These are phyloP conservation scores for Lepiota brunneoincarnata DNA, from an alignment of 768 basidiomycete species.

Conservation along the genomic window DNA sequence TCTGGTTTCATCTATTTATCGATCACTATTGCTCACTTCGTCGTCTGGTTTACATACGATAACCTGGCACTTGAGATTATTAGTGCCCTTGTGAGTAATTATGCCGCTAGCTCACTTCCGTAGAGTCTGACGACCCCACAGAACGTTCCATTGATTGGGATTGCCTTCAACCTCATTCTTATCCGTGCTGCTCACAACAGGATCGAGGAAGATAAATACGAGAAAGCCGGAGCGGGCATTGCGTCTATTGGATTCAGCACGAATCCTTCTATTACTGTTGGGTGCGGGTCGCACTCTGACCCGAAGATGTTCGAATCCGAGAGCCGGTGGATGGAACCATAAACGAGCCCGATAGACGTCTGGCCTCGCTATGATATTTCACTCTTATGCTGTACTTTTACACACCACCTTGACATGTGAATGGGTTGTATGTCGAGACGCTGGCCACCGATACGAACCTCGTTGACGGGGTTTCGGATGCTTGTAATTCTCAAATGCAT, in stretches of 20 bases:
- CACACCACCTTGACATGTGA: no score
- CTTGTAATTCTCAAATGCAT: no score
- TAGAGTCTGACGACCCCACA: neutral
- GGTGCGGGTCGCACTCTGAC: neutral
- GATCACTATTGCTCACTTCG: conserved; percentile 5
- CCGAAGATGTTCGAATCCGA: neutral
- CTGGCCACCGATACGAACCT: no score
- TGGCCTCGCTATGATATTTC: neutral
- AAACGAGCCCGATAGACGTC: neutral
- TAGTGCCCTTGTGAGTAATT: neutral
- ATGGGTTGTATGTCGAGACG: no score
- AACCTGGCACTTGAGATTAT: conserved; percentile 1
- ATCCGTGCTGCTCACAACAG: conserved; percentile 6
- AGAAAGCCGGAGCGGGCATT: neutral
- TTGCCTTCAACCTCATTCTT: conserved; percentile 8
- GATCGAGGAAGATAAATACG: neutral
- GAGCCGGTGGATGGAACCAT: neutral
- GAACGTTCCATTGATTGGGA: conserved; percentile 6
- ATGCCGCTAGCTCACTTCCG: neutral
- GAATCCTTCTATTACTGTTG: neutral
- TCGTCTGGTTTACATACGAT: conserved; percentile 5
- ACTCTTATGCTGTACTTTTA: no score
- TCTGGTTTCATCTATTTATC: conserved; percentile 8
- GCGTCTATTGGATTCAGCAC: conserved; percentile 1
- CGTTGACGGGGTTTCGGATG: no score